These are phyloP conservation scores for Alternaria sp. DNA, from an alignment of 2,329 filamentous ascomycete species.

Conservation along the genomic window DNA sequence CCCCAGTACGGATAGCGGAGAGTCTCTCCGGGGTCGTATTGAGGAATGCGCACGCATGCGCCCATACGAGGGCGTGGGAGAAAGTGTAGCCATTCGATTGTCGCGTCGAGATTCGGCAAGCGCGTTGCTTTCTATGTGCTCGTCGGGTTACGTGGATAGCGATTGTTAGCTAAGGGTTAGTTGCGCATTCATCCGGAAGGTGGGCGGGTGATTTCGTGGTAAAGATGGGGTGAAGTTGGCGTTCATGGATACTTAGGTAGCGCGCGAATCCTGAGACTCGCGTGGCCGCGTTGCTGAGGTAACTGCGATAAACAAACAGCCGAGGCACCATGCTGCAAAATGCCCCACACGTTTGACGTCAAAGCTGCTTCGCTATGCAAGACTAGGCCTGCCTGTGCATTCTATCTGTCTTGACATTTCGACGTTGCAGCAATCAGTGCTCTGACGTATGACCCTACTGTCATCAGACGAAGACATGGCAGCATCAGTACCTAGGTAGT, in stretches of 20 bases:
- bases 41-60: constrained; percentile 47
- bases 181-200: constrained; percentile 47
- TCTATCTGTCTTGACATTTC: neutral
- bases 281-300: constrained; percentile 35
- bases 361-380: neutral
- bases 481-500: neutral
- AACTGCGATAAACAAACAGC: constrained; percentile 28
- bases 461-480: neutral
- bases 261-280: constrained; percentile 32
- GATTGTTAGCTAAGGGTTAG: constrained; percentile 48
- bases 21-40: constrained; percentile 51
- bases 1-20: constrained; percentile 54
- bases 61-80: constrained; percentile 50
- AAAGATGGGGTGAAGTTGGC: constrained; percentile 42
- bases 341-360: neutral
- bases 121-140: constrained; percentile 30
- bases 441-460: no score
- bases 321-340: neutral
- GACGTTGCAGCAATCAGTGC: neutral
- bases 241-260: constrained; percentile 14
- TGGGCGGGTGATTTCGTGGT: constrained; percentile 40
- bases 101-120: constrained; percentile 20
- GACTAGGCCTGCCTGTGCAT: neutral
- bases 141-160: constrained; percentile 39
- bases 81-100: constrained; percentile 47